Conservation (phyloP, 805 yeast genomes). For the Starmera quercuum region DNA sequence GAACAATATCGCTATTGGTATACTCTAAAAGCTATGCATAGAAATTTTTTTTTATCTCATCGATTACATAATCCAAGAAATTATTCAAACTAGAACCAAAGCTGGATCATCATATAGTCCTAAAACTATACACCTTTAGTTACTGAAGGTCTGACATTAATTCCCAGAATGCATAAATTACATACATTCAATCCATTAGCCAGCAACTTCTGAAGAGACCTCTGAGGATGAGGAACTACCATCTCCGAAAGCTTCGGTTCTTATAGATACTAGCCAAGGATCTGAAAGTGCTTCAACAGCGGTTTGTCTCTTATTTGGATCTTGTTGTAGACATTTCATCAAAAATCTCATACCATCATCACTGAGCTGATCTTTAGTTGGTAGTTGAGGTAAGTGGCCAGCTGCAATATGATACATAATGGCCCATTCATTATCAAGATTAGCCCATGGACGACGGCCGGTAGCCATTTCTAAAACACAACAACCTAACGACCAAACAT, state of each 20-base stretch:
- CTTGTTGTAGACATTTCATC: constrained; percentile 69
- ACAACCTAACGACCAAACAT: constrained; percentile 97
- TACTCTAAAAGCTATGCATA: too few species aligned
- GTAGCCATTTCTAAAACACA: constrained; percentile 95
- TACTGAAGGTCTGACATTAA: too few species aligned
- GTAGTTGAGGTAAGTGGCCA: constrained; percentile 84
- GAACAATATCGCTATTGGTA: too few species aligned
- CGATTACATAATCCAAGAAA: too few species aligned
- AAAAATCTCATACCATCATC: constrained; percentile 66
- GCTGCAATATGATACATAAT: constrained; percentile 98
- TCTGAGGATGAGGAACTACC: constrained; percentile 17
- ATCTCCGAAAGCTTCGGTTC: constrained; percentile 61
- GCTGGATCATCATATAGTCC: too few species aligned
- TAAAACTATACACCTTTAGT: too few species aligned
- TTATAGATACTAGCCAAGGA: constrained; percentile 79
- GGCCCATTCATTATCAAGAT: constrained; percentile 95
- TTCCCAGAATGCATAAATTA: too few species aligned
- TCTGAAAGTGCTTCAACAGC: constrained; percentile 82
- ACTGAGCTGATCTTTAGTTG: constrained; percentile 70
- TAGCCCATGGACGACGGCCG: constrained; percentile 94
- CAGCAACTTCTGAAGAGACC: constrained; percentile 1
- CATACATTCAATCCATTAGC: too few species aligned
- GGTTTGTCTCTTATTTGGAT: constrained; percentile 71
- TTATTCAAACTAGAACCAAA: too few species aligned
- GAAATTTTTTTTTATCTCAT: too few species aligned